Evolutionary conservation across 2,329 filamentous ascomycete genomes (phyloP).

Genomic region (Cordyceps cateniannulata): DNA sequence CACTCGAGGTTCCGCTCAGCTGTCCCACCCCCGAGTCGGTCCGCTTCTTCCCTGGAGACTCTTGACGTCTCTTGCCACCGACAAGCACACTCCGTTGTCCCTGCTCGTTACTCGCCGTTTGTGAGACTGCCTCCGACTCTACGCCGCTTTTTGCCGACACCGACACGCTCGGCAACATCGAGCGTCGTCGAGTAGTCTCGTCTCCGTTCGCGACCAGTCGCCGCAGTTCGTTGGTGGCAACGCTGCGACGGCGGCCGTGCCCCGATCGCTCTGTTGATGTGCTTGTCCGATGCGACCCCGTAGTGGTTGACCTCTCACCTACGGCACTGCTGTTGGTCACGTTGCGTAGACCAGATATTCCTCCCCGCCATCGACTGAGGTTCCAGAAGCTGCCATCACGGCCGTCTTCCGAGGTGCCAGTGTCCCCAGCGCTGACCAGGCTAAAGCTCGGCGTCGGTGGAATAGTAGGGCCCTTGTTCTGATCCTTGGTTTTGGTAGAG

Average conservation of each 20-base stretch:
- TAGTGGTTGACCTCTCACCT: slow-evolving; percentile 14
- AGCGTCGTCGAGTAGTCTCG: slow-evolving; percentile 23
- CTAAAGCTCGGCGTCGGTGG: slow-evolving; percentile 53
- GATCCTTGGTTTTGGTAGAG: slow-evolving; percentile 18
- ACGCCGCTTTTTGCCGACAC: slow-evolving; percentile 17
- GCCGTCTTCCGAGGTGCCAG: slow-evolving; percentile 34
- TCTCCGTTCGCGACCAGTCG: slow-evolving; percentile 20
- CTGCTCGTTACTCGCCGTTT: slow-evolving; percentile 17
- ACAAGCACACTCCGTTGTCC: background rate
- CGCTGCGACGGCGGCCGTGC: slow-evolving; percentile 25
- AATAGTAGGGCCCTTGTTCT: slow-evolving; percentile 21
- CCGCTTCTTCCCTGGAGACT: slow-evolving; percentile 22
- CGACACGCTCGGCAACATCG: slow-evolving; percentile 21
- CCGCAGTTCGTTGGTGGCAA: slow-evolving; percentile 24
- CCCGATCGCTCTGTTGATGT: slow-evolving; percentile 28
- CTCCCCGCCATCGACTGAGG: slow-evolving; percentile 44
- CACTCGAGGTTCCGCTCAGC: slow-evolving; percentile 23
- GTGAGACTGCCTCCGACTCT: slow-evolving; percentile 15
- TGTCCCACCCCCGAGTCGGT: slow-evolving; percentile 29
- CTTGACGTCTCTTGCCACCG: slow-evolving; percentile 13
- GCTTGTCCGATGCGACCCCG: slow-evolving; percentile 14
- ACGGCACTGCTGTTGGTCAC: slow-evolving; percentile 21
- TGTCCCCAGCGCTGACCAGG: slow-evolving; percentile 30
- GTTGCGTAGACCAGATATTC: slow-evolving; percentile 29
- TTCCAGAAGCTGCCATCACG: slow-evolving; percentile 50